Percentiles rank a stretch among this genome's conserved stretches.
Evolutionary conservation across 805 yeast genomes (phyloP).

Genomic region (Pichia occidentalis): DNA sequence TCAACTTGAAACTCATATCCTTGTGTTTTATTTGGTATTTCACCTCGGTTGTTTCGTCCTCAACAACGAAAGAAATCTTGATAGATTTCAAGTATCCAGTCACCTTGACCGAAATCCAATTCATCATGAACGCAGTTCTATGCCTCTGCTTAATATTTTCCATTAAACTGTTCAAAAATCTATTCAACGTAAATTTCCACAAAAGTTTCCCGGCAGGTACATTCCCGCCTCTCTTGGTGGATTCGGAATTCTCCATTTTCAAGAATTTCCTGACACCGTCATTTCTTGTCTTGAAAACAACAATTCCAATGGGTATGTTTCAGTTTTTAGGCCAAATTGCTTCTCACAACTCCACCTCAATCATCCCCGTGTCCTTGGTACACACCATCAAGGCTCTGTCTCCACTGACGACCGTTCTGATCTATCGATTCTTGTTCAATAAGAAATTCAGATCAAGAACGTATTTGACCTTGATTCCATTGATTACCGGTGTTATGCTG

Average conservation of each 20-base stretch:
- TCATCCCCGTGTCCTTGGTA: conserved; percentile 90
- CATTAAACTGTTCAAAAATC: conserved; percentile 13
- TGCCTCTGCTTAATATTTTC: conserved; percentile 37
- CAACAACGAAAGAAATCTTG: conserved; percentile 72
- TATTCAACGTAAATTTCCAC: conserved; percentile 16
- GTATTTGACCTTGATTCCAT: conserved; percentile 71
- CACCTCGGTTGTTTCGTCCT: conserved; percentile 72
- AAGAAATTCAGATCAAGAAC: conserved; percentile 56
- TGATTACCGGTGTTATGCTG: conserved; percentile 79
- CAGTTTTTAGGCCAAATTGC: conserved; percentile 90
- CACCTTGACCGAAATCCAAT: conserved; percentile 86
- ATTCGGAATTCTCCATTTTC: conserved; percentile 26
- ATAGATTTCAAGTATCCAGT: conserved; percentile 69
- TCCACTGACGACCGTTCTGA: conserved; percentile 81
- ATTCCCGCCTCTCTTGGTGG: conserved; percentile 35
- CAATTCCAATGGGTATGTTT: conserved; percentile 91
- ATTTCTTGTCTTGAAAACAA: conserved; percentile 46
- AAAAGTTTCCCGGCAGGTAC: conserved; percentile 43
- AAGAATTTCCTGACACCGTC: conserved; percentile 49
- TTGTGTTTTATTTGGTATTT: conserved; percentile 77
- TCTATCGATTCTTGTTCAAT: conserved; percentile 58
- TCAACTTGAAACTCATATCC: conserved; percentile 27
- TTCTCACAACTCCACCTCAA: conserved; percentile 84
- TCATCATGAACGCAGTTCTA: conserved; percentile 59
- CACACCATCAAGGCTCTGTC: conserved; percentile 91